Percentiles rank a stretch among this genome's conserved stretches.
Evolutionary conservation across 306 rosid genomes (phyloP).

Genomic region (Crotalaria pallida): DNA sequence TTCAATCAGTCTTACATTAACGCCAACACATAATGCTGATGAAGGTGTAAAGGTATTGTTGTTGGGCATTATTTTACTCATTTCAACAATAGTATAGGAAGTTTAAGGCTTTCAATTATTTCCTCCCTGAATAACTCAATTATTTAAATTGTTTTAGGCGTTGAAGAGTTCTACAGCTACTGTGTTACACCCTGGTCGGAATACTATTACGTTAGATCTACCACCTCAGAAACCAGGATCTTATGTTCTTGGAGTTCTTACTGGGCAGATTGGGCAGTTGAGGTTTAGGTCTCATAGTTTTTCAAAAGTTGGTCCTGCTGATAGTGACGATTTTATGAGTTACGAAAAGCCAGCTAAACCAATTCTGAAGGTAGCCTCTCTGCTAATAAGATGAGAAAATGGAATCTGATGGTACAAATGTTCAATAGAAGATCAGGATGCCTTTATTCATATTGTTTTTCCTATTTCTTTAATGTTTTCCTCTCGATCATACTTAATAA

Average conservation of each 20-base stretch:
- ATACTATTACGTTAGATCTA: slow-evolving; percentile 75
- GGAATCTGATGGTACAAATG: background rate
- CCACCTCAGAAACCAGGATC: slow-evolving; percentile 99
- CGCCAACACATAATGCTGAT: slow-evolving; percentile 76
- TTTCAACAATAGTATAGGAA: slow-evolving; percentile 16
- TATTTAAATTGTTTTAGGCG: slow-evolving; percentile 54
- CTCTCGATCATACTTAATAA: slow-evolving; percentile 9
- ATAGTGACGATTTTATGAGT: slow-evolving; percentile 88
- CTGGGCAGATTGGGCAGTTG: slow-evolving; percentile 91
- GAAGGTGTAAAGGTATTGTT: slow-evolving; percentile 85
- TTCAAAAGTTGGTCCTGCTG: slow-evolving; percentile 95
- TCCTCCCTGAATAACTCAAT: slow-evolving; percentile 6
- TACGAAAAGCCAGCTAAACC: slow-evolving; percentile 95
- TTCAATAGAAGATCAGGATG: background rate
- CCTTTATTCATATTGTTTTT: background rate
- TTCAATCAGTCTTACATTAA: slow-evolving; percentile 83
- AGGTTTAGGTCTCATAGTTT: slow-evolving; percentile 91
- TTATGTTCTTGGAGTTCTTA: slow-evolving; percentile 91
- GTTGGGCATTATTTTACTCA: slow-evolving; percentile 20
- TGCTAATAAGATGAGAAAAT: slow-evolving; percentile 18
- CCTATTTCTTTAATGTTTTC: slow-evolving; percentile 16
- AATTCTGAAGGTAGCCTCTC: slow-evolving; percentile 72
- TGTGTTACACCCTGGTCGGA: slow-evolving; percentile 89
- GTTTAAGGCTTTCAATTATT: slow-evolving; percentile 9
- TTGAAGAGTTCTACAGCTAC: slow-evolving; percentile 63